Evolutionary conservation across 192 early-diverging fungal genomes (phyloP), one percentile per base, ranked within the genome.

Genomic region (Coemansia brasiliensis): DNA sequence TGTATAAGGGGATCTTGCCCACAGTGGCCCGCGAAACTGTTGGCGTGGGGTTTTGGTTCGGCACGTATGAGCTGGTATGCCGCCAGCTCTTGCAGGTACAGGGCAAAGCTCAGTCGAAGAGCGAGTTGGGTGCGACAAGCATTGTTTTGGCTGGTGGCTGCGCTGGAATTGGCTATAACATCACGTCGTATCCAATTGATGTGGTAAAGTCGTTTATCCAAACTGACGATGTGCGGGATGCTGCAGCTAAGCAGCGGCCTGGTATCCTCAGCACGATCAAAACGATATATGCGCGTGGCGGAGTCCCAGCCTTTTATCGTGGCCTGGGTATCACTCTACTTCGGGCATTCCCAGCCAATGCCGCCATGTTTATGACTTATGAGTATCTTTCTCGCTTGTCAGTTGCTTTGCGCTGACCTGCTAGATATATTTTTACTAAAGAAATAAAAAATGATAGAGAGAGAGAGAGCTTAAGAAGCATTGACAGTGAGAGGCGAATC

Each of bases 21-120:
- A 99, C 95, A 1, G 80, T 96, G 39, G 72, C 95, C 18, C 86
- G 95, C 21, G 96, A 99, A 70, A 83, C 86, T 1, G 83, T 88
- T 27, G 96, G 95, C n/a, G 91, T 94, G 20, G 94, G 86, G 10
- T 90, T 88, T 21, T 99, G 96, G 96, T 99, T 99, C 61, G 95
- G 96, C 57, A 83, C 87, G 1, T 99, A 99, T 58, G 96, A 99
- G 72, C 65, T 86, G 32, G 82, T 88, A 3, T 85, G 87, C 52
- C 68, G 68, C 15, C 62, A 29, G 78, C 89, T 78, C 60, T 89
- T 55, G 42, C 57, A 27, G 18, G 13, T 32, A 25, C 67, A 35
- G 21, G 44, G 40, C 45, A 67, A 35, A 26, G 51, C 11, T 60
- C 73, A 44, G 29, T 43, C 38, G 20, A 95, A 96, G 64, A 74